A percentile compares a stretch with the other conserved stretches of the same genome.
These are phyloP conservation scores for Pyropia haitanensis DNA, from an alignment of 23 red algal species.

Conservation along the genomic window DNA sequence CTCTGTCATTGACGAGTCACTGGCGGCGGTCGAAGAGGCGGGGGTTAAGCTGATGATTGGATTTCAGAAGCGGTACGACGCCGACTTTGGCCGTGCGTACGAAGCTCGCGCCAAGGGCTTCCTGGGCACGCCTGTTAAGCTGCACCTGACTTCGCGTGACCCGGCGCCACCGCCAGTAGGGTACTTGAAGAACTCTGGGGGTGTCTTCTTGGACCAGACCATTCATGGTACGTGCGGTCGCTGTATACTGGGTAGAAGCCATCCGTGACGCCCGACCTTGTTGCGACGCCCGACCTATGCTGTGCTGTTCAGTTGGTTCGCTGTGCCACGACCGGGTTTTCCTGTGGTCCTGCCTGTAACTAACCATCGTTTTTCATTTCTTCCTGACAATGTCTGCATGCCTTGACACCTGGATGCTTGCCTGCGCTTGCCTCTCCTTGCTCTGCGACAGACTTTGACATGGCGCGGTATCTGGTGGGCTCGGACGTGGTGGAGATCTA, in stretches of 20 bases:
- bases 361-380: no score
- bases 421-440: no score
- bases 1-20: slow-evolving; percentile 46
- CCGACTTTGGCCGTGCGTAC: slow-evolving; percentile 63
- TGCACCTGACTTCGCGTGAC: slow-evolving; percentile 82
- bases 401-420: no score
- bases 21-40: slow-evolving; percentile 20
- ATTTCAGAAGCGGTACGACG: slow-evolving; percentile 92
- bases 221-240: slow-evolving; percentile 22
- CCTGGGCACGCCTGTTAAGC: slow-evolving; percentile 67
- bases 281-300: no score
- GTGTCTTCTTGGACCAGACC: slow-evolving; percentile 92
- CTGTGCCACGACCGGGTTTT: no score
- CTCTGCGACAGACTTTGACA: slow-evolving; percentile 65
- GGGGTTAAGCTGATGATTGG: slow-evolving; percentile 78
- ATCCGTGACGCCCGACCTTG: no score
- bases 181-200: slow-evolving; percentile 96
- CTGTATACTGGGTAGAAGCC: no score
- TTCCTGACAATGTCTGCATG: no score
- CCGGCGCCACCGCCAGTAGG: slow-evolving; percentile 90
- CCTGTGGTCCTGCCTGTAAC: no score
- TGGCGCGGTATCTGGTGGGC: slow-evolving; percentile 84
- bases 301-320: no score
- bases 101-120: slow-evolving; percentile 44
- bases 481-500: slow-evolving; percentile 68